phyloP scores from a whole-genome alignment of 2,329 filamentous ascomycete genomes.

The Magnaporthiopsis incrustans region DNA sequence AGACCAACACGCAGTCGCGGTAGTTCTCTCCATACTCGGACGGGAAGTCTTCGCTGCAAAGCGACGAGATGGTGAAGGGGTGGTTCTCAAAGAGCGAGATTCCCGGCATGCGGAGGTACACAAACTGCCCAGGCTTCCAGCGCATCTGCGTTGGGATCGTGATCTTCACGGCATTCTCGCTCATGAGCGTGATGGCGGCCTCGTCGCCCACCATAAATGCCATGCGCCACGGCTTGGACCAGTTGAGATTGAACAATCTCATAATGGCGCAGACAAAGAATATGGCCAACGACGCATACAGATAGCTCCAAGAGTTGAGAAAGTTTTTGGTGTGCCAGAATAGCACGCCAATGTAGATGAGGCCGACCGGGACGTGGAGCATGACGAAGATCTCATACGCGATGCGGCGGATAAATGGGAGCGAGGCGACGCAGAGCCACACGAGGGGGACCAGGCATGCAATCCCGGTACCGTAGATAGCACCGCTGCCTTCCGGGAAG shows the following conservation, averaged over 20 bases:
- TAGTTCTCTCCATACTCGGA: slow-evolving; percentile 85
- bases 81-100: slow-evolving; percentile 89
- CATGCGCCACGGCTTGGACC: slow-evolving; percentile 70
- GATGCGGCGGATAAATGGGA: slow-evolving; percentile 66
- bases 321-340: slow-evolving; percentile 98
- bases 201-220: slow-evolving; percentile 87
- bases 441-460: slow-evolving; percentile 73
- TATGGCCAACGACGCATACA: slow-evolving; percentile 72
- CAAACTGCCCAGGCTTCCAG: slow-evolving; percentile 90
- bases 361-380: slow-evolving; percentile 73
- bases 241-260: slow-evolving; percentile 82
- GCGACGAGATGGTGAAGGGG: slow-evolving; percentile 87
- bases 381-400: slow-evolving; percentile 83
- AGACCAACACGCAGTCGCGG: slow-evolving; percentile 82
- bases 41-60: slow-evolving; percentile 88
- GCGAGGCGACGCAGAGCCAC: slow-evolving; percentile 78
- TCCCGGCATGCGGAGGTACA: slow-evolving; percentile 89
- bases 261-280: slow-evolving; percentile 68
- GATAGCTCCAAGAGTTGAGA: slow-evolving; percentile 80
- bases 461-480: slow-evolving; percentile 79
- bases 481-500: slow-evolving; percentile 55
- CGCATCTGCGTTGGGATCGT: slow-evolving; percentile 88
- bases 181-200: slow-evolving; percentile 79
- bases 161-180: slow-evolving; percentile 91
- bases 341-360: slow-evolving; percentile 72